A percentile compares a stretch with the other conserved stretches of the same genome.
phyloP scores from a whole-genome alignment of 1,139 yeast species.

The Suhomyces terraborum region DNA sequence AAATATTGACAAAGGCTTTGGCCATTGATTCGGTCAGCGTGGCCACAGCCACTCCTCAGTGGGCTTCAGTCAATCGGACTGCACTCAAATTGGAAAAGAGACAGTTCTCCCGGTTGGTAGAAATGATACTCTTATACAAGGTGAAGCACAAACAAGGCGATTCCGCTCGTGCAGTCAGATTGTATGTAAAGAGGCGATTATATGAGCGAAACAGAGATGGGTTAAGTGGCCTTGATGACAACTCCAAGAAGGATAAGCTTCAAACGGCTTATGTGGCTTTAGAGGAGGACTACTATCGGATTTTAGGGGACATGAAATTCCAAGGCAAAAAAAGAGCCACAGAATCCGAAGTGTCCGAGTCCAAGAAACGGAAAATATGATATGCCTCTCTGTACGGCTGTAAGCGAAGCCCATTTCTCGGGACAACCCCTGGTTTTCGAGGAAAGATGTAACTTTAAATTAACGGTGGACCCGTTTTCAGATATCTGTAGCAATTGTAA shows the following conservation, averaged over 20 bases:
- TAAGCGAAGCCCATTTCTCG: not conserved
- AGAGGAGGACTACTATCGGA: constrained; percentile 67
- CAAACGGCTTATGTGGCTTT: constrained; percentile 74
- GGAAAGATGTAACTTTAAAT: not conserved
- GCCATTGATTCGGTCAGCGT: constrained; percentile 28
- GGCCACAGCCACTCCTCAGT: constrained; percentile 32
- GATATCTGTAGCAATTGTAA: not conserved
- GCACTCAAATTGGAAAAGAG: constrained; percentile 68
- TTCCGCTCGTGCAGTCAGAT: constrained; percentile 47
- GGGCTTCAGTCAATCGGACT: constrained; percentile 44
- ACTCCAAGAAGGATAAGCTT: constrained; percentile 64
- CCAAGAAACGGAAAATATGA: constrained; percentile 3
- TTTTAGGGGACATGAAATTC: constrained; percentile 43
- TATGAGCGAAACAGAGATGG: constrained; percentile 81
- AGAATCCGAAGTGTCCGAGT: constrained; percentile 7
- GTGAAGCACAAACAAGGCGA: constrained; percentile 32
- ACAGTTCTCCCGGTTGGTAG: constrained; percentile 76
- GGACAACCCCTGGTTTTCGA: too few species aligned
- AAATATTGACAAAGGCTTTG: constrained; percentile 40
- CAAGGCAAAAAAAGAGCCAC: constrained; percentile 17
- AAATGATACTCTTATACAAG: constrained; percentile 65
- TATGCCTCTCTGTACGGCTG: not conserved
- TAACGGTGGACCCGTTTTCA: not conserved
- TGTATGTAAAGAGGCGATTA: constrained; percentile 70
- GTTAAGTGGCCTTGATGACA: constrained; percentile 61